A percentile compares a stretch with the other conserved stretches of the same genome.
phyloP scores from a whole-genome alignment of 345 rosid species.

The Crucihimalaya himalaica region DNA sequence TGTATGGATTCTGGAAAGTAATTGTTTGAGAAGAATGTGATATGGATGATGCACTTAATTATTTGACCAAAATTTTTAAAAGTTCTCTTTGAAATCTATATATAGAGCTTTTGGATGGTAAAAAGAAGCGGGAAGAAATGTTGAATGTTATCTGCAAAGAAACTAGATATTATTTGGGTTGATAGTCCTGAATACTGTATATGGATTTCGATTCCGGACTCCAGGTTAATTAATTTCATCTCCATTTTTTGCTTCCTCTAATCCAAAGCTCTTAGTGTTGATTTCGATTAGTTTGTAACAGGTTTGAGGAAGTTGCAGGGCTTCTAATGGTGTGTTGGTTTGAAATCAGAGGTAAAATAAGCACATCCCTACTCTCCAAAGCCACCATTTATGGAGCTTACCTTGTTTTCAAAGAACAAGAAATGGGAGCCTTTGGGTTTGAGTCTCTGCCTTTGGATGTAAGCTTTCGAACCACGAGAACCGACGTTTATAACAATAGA shows the following conservation, averaged over 20 bases:
- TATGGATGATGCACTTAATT: neutral
- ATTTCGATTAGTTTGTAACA: slow-evolving; percentile 12
- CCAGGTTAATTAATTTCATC: slow-evolving; percentile 37
- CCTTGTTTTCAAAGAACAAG: slow-evolving; percentile 43
- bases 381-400: slow-evolving; percentile 48
- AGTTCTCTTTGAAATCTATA: neutral
- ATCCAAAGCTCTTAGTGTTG: neutral
- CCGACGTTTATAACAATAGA: neutral
- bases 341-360: slow-evolving; percentile 50
- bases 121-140: slow-evolving; percentile 49
- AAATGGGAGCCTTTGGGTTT: slow-evolving; percentile 37
- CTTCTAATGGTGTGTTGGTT: slow-evolving; percentile 55
- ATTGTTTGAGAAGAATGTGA: neutral
- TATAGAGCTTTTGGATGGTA: slow-evolving; percentile 47
- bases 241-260: neutral
- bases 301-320: slow-evolving; percentile 49
- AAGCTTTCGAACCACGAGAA: slow-evolving; percentile 41
- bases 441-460: slow-evolving; percentile 25
- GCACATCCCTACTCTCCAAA: slow-evolving; percentile 44
- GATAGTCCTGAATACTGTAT: slow-evolving; percentile 47
- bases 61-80: neutral
- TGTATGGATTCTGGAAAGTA: neutral
- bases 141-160: slow-evolving; percentile 52
- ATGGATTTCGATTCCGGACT: slow-evolving; percentile 41
- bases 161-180: slow-evolving; percentile 49